These are phyloP conservation scores for Cetradonia linearis DNA, from an alignment of 495 filamentous ascomycete genomes.

Conservation along the genomic window DNA sequence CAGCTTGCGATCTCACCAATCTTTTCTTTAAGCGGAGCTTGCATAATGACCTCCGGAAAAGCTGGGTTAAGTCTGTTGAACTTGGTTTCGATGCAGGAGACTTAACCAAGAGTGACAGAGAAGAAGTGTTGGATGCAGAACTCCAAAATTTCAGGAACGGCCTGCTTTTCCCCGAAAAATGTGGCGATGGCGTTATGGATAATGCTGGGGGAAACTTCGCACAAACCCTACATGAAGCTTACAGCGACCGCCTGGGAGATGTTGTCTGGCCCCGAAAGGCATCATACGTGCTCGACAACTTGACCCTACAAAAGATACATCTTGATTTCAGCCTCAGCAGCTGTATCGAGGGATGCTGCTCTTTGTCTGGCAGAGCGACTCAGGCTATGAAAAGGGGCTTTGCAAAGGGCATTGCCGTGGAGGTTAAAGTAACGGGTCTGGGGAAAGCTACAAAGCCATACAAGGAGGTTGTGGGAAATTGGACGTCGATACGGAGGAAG, in stretches of 20 bases:
- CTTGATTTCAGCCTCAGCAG: not conserved
- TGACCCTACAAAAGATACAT: not conserved
- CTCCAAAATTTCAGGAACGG: not conserved
- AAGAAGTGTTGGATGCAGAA: not conserved
- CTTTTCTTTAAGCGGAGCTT: not conserved
- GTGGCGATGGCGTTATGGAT: not conserved
- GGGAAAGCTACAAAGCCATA: not conserved
- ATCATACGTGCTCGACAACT: not conserved
- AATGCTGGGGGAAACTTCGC: not conserved
- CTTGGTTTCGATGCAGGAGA: not conserved
- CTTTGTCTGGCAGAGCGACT: not conserved
- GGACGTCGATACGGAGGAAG: not conserved
- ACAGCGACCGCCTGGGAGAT: not conserved
- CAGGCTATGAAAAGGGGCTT: not conserved
- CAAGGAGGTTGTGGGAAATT: not conserved
- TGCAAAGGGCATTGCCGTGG: not conserved
- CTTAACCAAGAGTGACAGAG: not conserved
- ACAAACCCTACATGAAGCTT: not conserved
- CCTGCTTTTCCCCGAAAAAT: not conserved
- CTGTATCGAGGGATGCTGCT: slow-evolving; percentile 3
- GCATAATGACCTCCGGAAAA: not conserved
- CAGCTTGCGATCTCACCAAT: not conserved
- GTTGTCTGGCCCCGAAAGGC: slow-evolving; percentile 2
- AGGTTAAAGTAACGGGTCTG: not conserved
- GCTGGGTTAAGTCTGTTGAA: not conserved